A percentile compares a stretch with the other conserved stretches of the same genome.
Evolutionary conservation across 2,329 filamentous ascomycete genomes (phyloP).

Genomic region (Trichoderma guizhouense): DNA sequence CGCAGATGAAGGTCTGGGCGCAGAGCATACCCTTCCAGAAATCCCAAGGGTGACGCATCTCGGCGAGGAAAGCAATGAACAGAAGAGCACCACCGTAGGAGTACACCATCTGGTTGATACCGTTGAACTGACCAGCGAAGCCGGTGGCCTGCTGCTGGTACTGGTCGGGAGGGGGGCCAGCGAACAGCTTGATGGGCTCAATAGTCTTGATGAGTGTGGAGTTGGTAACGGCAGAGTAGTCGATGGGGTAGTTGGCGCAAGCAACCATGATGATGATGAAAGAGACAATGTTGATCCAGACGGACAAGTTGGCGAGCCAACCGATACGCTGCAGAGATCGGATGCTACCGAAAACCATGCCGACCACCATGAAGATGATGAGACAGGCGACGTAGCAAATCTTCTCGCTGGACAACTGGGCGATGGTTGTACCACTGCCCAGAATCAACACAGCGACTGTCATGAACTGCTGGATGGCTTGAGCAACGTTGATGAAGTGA

Average conservation of each 20-base stretch:
- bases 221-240: constrained; percentile 1
- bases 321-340: constrained; percentile 9
- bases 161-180: constrained; percentile 1
- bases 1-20: constrained; percentile 12
- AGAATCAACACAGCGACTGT: constrained; percentile 10
- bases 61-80: constrained; percentile 11
- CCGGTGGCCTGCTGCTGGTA: constrained; percentile 12
- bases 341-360: constrained; percentile 13
- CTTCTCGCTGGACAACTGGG: constrained; percentile 4
- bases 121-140: constrained; percentile 13
- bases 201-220: constrained; percentile 3
- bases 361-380: constrained; percentile 14
- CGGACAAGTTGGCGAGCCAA: constrained; percentile 12
- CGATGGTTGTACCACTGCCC: constrained; percentile 4
- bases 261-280: constrained; percentile 16
- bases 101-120: constrained; percentile 16
- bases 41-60: constrained; percentile 14
- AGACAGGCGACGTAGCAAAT: constrained; percentile 14
- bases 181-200: not conserved
- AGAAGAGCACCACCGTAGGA: constrained; percentile 11
- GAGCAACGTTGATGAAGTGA: constrained; percentile 12
- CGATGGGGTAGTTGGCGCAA: constrained; percentile 11
- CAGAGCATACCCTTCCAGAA: constrained; percentile 16
- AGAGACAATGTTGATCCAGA: constrained; percentile 8
- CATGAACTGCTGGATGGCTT: constrained; percentile 15